Base-by-base conservation (phyloP, 768 basidiomycete genomes). In the Pulveroboletus sp. region DNA sequence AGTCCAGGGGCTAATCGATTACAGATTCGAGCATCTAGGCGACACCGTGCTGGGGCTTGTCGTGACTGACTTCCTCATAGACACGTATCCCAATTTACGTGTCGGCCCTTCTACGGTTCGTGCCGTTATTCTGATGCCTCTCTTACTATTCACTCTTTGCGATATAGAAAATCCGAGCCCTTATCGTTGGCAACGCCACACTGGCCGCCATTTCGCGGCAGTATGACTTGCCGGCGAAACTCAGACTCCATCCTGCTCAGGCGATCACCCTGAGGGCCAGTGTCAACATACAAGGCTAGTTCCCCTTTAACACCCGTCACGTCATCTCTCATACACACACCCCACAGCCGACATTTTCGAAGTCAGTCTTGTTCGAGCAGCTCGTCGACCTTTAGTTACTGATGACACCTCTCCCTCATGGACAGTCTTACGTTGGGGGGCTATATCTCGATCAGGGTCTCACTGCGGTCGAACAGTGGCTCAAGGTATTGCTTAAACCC, bases 361-460 rank as follows among this genome's bases (percentile, higher is more conserved):
- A 77, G 88, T 86, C 57, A 56, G 72, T 64, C 35, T 24, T 24
- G 15, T 18, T 15, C 31, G 27, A 5, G 15, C 17, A 4, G 6
- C 5, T 39, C 9, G 5, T 31, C 18, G 13, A 21, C 37, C 49
- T 51, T 39, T 21, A 21, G 21, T 21, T 41, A 27, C 54, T 46
- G 37, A 58, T 43, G 27, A 18, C 46, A 42, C 27, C 31, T 18
- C 30, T 10, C 9, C 15, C 32, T 9, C 27, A 10, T 31, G 39
- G 7, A 8, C 56, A 91, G 87, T 78, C 89, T 3, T 91, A 83
- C 63, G 77, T 90, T 28, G 89, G 88, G n/a, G 89, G 87, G 0
- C 68, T 91, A 15, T 89, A 79, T 69, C 65, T 76, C 42, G 88
- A 89, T 47, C 81, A 83, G 59, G 87, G 85, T 24, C 73, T 89